phyloP scores from a whole-genome alignment of 108 stramenopile genomes.

The Skeletonema costatum region DNA sequence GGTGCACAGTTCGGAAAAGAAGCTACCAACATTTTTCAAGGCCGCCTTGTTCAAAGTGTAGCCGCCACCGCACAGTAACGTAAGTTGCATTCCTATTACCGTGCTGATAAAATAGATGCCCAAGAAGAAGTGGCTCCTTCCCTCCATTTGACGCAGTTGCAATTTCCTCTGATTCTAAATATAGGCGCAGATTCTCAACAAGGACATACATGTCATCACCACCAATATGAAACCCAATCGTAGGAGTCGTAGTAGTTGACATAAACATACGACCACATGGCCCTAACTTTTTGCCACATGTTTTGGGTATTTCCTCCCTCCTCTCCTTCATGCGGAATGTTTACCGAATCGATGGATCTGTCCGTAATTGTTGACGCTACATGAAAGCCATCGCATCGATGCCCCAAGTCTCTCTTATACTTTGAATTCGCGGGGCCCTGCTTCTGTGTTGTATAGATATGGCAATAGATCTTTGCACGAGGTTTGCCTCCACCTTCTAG shows the following conservation, averaged over 20 bases:
- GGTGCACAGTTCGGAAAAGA: neutral
- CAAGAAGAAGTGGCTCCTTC: neutral
- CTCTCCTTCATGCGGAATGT: slow-evolving; percentile 67
- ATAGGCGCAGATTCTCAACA: slow-evolving; percentile 59
- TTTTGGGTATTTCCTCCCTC: slow-evolving; percentile 77
- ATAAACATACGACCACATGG: slow-evolving; percentile 77
- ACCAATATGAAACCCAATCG: slow-evolving; percentile 77
- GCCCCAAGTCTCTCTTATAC: slow-evolving; percentile 52
- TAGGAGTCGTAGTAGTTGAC: slow-evolving; percentile 70
- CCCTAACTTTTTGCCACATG: slow-evolving; percentile 91
- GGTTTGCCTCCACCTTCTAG: neutral
- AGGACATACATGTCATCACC: slow-evolving; percentile 76
- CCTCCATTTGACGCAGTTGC: slow-evolving; percentile 14
- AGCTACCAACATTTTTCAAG: neutral
- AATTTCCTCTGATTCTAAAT: slow-evolving; percentile 19
- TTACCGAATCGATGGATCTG: slow-evolving; percentile 46
- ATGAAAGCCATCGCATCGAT: slow-evolving; percentile 86
- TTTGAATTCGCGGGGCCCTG: neutral
- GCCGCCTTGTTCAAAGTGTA: slow-evolving; percentile 2
- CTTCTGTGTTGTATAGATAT: neutral
- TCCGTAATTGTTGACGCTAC: slow-evolving; percentile 65
- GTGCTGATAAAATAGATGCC: neutral
- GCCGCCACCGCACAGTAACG: neutral
- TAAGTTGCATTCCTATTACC: neutral
- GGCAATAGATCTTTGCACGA: neutral